Conservation (phyloP, 106 monocot genomes). For the Agapanthus africanus region DNA sequence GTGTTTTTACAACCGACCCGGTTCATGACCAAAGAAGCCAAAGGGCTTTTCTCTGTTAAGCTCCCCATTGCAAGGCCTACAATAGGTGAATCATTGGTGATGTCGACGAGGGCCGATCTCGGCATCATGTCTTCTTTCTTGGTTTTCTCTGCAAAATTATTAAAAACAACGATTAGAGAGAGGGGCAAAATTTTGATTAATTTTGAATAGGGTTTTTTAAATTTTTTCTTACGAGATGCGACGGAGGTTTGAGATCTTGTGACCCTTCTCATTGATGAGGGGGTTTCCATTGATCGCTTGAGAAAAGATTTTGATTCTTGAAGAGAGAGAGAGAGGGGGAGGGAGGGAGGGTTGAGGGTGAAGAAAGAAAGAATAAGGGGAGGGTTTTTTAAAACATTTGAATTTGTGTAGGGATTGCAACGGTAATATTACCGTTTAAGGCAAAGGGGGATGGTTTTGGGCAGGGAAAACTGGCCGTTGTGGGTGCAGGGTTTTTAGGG, state of each 20-base stretch:
- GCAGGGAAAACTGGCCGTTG: neutral
- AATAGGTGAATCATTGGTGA: slow-evolving; percentile 89
- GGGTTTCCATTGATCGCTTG: slow-evolving; percentile 51
- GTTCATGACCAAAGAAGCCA: slow-evolving; percentile 20
- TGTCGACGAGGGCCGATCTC: slow-evolving; percentile 52
- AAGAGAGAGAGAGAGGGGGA: neutral
- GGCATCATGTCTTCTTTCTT: slow-evolving; percentile 30
- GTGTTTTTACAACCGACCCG: slow-evolving; percentile 18
- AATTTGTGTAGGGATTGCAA: slow-evolving; percentile 15
- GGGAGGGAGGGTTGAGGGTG: neutral
- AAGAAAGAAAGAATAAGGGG: neutral
- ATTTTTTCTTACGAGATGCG: slow-evolving; percentile 32
- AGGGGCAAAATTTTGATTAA: neutral
- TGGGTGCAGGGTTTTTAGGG: neutral
- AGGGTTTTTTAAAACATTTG: slow-evolving; percentile 20
- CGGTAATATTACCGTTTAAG: slow-evolving; percentile 42
- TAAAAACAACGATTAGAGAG: neutral
- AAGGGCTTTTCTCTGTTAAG: slow-evolving; percentile 29
- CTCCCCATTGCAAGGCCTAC: slow-evolving; percentile 42
- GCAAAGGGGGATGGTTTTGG: slow-evolving; percentile 3
- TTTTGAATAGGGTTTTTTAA: too few relatives aligned
- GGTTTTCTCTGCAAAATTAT: slow-evolving; percentile 25
- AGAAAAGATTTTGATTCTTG: neutral
- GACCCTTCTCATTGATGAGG: slow-evolving; percentile 40
- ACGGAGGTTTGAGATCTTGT: slow-evolving; percentile 33